Evolutionary conservation across 331 rosid species (phyloP), one percentile per base, ranked within the genome.

Genomic region (Pyrus hybrid): DNA sequence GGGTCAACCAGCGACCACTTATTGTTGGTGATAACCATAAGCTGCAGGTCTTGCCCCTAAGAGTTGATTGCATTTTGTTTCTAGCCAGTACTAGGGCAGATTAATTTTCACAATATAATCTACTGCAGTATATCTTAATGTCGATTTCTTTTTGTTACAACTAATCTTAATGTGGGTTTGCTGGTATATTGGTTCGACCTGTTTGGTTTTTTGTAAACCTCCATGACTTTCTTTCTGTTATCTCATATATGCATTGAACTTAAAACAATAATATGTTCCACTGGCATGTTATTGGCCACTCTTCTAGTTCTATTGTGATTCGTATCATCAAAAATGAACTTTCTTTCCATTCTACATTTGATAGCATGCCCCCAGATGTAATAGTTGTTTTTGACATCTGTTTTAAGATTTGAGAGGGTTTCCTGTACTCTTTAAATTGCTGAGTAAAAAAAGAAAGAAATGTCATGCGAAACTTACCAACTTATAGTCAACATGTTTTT

Each of bases 1-100:
- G 99, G 64, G 99, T 95, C 81, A 95, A 95, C 84, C 98, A 95
- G 79, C 92, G 86, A 76, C 99, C 99, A 11, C 98, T 95, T 80
- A 82, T 92, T 71, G 75, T 95, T 83, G 99, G 99, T 69, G 99
- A 95, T 82, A 95, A 95, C 85, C 99, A 95, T 80, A 95, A 92
- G 83, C 82, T 95, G 85, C 99, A 95, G 97, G 99, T 78, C 21
- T 71, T 72, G 71, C 72, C 56, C 68, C 22, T 33, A 75, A 61
- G 20, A 54, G 67, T 61, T 76, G 37, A 26, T 73, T 65, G 47
- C 63, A 21, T 80, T 54, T 63, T 76, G 73, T 83, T 76, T 22
- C 68, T 54, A 62, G 58, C 76, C 60, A 37, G 33, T 41, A 20
- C 23, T 58, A 2, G 2, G 8, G 30, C n/a, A 45, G 33, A 20